These are phyloP conservation scores for Gryganskiella cystojenkinii DNA, from an alignment of 192 early-diverging fungal genomes.

Conservation along the genomic window DNA sequence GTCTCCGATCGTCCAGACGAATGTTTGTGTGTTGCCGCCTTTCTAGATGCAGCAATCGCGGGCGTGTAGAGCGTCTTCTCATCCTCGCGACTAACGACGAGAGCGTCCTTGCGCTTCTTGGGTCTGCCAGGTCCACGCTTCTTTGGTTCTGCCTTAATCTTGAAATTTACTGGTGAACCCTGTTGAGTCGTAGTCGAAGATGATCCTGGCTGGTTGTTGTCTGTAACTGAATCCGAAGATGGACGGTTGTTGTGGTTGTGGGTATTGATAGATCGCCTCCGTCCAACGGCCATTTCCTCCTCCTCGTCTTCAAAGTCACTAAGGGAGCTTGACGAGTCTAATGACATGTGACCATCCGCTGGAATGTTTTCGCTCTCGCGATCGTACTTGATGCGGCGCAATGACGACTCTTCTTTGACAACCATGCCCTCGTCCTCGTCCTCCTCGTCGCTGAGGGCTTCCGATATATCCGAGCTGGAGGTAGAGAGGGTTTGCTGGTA, in stretches of 20 bases:
- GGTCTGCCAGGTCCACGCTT: conserved; percentile 40
- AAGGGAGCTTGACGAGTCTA: conserved; percentile 14
- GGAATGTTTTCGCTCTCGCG: conserved; percentile 6
- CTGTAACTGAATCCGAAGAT: too few relatives aligned
- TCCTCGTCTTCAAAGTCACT: conserved; percentile 21
- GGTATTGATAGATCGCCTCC: not conserved
- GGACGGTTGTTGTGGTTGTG: not conserved
- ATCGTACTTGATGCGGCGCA: conserved; percentile 12
- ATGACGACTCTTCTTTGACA: not conserved
- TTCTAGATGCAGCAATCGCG: conserved; percentile 9
- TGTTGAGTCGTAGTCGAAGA: too few relatives aligned
- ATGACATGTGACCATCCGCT: conserved; percentile 5
- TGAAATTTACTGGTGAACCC: not conserved
- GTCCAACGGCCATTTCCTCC: not conserved
- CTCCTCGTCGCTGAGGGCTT: conserved; percentile 9
- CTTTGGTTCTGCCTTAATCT: not conserved
- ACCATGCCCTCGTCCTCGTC: not conserved
- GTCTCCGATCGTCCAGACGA: not conserved
- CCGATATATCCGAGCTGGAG: conserved; percentile 31
- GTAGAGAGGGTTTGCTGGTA: conserved; percentile 8
- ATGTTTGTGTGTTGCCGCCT: not conserved
- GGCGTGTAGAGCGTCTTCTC: conserved; percentile 47
- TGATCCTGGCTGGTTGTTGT: too few relatives aligned
- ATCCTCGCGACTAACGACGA: conserved; percentile 41
- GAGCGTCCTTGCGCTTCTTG: conserved; percentile 33